Evolutionary conservation across 192 early-diverging fungal species (phyloP), one percentile per base, ranked within the genome.

Genomic region (Cladochytrium replicatum): DNA sequence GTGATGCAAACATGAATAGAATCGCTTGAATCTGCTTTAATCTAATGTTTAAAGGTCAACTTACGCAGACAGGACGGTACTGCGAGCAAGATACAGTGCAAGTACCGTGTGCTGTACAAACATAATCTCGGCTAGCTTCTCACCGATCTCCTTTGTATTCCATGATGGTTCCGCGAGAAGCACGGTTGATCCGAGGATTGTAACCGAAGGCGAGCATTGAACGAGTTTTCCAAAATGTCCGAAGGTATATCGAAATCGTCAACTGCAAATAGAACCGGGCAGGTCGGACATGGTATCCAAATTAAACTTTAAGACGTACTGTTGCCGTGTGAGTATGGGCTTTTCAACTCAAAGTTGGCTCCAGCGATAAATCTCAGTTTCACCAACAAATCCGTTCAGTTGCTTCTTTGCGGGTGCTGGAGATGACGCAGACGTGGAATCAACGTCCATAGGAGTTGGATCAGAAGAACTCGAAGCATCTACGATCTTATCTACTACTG

Each of bases 221-320:
- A 87, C 4, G 87, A 72, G 48, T 91, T 75, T 58, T 96, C 81
- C 88, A 87, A 93, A 42, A 99, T 78, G 37, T 85, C 71, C 64
- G 96, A 92, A 52, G 84, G 83, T 5, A 82, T 69, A 34, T 97
- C 92, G 93, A 93, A 99, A 62, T 99, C 89, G 30, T 80, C 62
- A 19, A 99, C 91, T 89, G 27, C 8, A 43, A n/a, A n/a, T n/a
- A n/a, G n/a, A n/a, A n/a, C n/a, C n/a, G n/a, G n/a, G n/a, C 29
- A 2, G 37, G 23, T 19, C 21, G 23, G 4, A 48, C 28, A 19
- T 23, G 22, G 6, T 23, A n/a, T 49, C 6, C n/a, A 5, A 42
- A 4, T 22, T 28, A 15, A n/a, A 13, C 23, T 30, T n/a, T 29
- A 24, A 22, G 2, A 25, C 54, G 50, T 74, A 87, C 85, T 71